These are phyloP conservation scores for Cicer bijugum DNA, from an alignment of 306 rosid genomes.

Conservation along the genomic window DNA sequence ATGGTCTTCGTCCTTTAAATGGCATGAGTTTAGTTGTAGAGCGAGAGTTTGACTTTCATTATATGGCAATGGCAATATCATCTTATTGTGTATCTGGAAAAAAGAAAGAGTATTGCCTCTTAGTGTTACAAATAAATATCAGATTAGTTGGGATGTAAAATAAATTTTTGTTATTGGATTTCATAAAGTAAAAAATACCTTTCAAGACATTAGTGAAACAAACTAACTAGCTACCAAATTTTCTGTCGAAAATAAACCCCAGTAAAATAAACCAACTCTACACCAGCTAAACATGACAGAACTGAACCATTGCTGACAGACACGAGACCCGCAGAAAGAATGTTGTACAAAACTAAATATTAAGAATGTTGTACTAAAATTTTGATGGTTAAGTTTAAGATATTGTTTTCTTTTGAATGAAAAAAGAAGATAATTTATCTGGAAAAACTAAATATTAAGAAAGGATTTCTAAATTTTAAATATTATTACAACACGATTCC, in stretches of 20 bases:
- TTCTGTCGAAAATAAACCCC: neutral
- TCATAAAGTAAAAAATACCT: neutral
- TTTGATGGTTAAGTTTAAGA: neutral
- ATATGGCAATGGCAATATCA: neutral
- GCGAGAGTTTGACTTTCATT: neutral
- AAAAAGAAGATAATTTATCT: neutral
- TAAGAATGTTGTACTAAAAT: neutral
- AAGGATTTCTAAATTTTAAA: neutral
- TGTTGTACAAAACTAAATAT: neutral
- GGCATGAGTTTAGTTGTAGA: neutral
- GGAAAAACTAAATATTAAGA: neutral
- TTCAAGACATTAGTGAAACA: neutral
- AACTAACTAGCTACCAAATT: neutral
- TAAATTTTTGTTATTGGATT: neutral
- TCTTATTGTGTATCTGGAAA: neutral
- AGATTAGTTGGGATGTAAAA: neutral
- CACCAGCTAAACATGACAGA: neutral
- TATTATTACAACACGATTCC: conserved; percentile 15
- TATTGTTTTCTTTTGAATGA: neutral
- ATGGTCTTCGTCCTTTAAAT: neutral
- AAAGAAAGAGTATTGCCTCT: neutral
- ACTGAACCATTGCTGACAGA: neutral
- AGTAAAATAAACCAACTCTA: neutral
- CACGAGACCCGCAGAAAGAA: neutral
- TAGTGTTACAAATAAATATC: neutral